Base-by-base conservation (phyloP, 2,329 filamentous ascomycete species). In the Emmonsiellopsis sp. region DNA sequence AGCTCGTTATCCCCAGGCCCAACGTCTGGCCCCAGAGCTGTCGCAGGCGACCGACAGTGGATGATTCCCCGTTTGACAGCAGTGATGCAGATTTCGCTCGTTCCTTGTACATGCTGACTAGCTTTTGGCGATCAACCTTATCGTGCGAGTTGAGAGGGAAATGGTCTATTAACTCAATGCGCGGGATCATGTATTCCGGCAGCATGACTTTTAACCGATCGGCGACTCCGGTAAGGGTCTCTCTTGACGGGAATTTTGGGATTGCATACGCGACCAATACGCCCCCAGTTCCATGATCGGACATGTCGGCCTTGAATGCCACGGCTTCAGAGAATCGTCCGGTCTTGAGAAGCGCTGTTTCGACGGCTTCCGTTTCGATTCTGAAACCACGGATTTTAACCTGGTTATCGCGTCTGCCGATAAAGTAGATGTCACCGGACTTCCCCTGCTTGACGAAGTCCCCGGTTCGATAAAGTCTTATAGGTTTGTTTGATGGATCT, bases 361-460 rank as follows among this genome's bases (percentile, higher is more conserved):
- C 89, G 58, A 95, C 92, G 56, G 95, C 90, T 55, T 84, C 84
- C 43, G 95, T 81, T 71, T 95, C 91, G 59, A 95, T 90, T 49
- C 90, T 80, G 75, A 94, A 95, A 0, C 90, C 89, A 46, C 90
- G 84, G 58, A 95, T 88, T 75, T 95, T 95, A 73, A 95, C 86
- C 66, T 95, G 89, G 57, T 84, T 78, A 62, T 95, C 89, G 21
- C 81, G 81, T 49, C 90, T 78, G 9, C 90, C 90, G 4, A 85
- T 82, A 62, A 81, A 85, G 59, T 84, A 83, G 4, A 87, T 83
- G 57, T 83, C 81, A 13, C 85, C 87, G 5, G 75, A 71, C 45
- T 80, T 77, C 13, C 43, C 37, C 61, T 85, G 87, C 48, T 80
- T 75, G 1, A 88, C 88, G 1, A 94, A 71, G 65, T 95, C 90